Evolutionary conservation across 192 early-diverging fungal species (phyloP).

Genomic region (Paraglomus brasilianum): DNA sequence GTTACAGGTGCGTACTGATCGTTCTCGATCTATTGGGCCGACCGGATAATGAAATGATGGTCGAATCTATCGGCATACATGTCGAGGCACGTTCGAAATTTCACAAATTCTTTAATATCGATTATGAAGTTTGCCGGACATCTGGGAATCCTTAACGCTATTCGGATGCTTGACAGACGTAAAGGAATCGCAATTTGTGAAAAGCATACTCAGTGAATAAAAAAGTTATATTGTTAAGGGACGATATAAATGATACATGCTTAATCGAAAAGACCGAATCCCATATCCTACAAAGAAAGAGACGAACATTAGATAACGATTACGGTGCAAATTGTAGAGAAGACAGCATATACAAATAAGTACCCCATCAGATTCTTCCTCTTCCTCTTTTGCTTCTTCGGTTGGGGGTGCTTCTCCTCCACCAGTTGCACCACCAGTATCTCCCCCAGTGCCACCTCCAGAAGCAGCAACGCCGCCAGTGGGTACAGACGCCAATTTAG

Average conservation of each 20-base stretch:
- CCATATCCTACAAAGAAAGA: conserved; percentile 65
- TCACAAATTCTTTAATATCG: too few relatives aligned
- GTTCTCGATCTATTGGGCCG: too few relatives aligned
- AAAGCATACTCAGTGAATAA: too few relatives aligned
- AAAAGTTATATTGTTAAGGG: too few relatives aligned
- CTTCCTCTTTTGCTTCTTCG: conserved; percentile 86
- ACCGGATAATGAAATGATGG: too few relatives aligned
- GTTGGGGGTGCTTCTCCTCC: conserved; percentile 48
- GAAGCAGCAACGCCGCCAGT: conserved; percentile 80
- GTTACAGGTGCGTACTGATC: too few relatives aligned
- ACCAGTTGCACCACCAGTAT: conserved; percentile 62
- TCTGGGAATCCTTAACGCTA: too few relatives aligned
- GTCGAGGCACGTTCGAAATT: too few relatives aligned
- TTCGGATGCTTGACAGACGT: too few relatives aligned
- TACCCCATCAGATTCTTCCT: conserved; percentile 83
- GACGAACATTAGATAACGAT: neutral
- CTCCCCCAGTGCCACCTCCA: conserved; percentile 64
- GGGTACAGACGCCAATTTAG: conserved; percentile 93
- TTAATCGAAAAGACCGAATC: conserved; percentile 98
- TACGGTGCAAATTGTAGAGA: neutral
- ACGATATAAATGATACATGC: neutral
- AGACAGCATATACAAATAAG: conserved; percentile 7
- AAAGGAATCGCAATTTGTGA: too few relatives aligned
- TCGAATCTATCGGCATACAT: too few relatives aligned
- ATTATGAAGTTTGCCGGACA: too few relatives aligned